A percentile compares a stretch with the other conserved stretches of the same genome.
phyloP scores from a whole-genome alignment of 495 filamentous ascomycete genomes.

The Trichoderma parareesei region DNA sequence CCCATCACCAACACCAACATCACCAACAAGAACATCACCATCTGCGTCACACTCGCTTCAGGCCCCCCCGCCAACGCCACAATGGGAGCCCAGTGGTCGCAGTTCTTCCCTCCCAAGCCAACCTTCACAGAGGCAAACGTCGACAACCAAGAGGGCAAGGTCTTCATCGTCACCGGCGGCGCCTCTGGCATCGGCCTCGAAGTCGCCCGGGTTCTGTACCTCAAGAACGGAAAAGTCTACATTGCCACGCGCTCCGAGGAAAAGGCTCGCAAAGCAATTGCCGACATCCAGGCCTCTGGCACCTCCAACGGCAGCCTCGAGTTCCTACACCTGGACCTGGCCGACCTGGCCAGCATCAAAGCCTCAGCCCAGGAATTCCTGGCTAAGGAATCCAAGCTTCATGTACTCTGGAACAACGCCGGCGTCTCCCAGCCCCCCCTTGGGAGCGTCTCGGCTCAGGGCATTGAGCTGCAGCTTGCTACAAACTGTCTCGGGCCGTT shows the following conservation, averaged over 20 bases:
- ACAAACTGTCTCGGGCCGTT: constrained; percentile 33
- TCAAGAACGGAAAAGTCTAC: constrained; percentile 33
- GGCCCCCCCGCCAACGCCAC: neutral
- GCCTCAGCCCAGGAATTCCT: constrained; percentile 18
- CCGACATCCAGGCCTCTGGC: constrained; percentile 16
- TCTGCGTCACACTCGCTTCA: too few species aligned
- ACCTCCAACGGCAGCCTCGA: constrained; percentile 17
- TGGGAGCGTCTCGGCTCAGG: constrained; percentile 27
- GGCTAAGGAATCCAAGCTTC: constrained; percentile 18
- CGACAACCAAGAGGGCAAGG: constrained; percentile 19
- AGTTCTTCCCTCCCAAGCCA: constrained; percentile 22
- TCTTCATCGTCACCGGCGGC: constrained; percentile 40
- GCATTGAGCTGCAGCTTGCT: constrained; percentile 30
- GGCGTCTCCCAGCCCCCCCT: constrained; percentile 30
- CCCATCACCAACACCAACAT: too few species aligned
- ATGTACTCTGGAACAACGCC: constrained; percentile 26
- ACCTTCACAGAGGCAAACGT: constrained; percentile 22
- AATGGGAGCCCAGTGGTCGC: constrained; percentile 12
- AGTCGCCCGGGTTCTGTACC: constrained; percentile 35
- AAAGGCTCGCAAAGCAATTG: constrained; percentile 19
- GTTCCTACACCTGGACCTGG: constrained; percentile 22
- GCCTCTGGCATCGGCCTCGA: constrained; percentile 35
- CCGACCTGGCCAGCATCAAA: constrained; percentile 22
- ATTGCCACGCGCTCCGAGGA: constrained; percentile 33
- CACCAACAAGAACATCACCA: too few species aligned